Evolutionary conservation across 1,284 basidiomycete genomes (phyloP).

Genomic region (Fereydounia khargensis): DNA sequence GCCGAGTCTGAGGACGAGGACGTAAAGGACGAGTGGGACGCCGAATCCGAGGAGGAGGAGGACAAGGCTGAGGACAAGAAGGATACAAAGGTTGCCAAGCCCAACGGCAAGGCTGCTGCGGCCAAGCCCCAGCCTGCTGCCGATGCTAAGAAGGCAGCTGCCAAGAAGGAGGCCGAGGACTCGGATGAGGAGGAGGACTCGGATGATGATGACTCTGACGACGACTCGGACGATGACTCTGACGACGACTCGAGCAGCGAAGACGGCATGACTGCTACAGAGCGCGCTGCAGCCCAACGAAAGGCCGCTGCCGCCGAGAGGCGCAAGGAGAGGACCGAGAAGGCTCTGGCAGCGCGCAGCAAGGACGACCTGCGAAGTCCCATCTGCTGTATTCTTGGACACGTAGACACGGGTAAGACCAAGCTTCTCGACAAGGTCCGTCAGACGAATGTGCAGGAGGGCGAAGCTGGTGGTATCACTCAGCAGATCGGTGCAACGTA

Average conservation of each 20-base stretch:
- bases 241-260: conserved; percentile 52
- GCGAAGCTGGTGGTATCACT: conserved; percentile 99
- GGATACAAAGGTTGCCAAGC: conserved; percentile 4
- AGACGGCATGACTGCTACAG: conserved; percentile 55
- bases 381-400: conserved; percentile 98
- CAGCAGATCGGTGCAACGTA: conserved; percentile 99
- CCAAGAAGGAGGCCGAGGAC: conserved; percentile 11
- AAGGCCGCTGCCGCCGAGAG: conserved; percentile 82
- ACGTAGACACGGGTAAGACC: conserved; percentile 99
- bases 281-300: conserved; percentile 68
- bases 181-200: conserved; percentile 59
- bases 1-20: conserved; percentile 65
- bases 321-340: conserved; percentile 77
- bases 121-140: conserved; percentile 16
- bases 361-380: conserved; percentile 91
- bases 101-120: conserved; percentile 21
- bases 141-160: conserved; percentile 9
- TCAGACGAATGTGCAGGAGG: conserved; percentile 99
- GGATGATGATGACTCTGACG: conserved; percentile 63
- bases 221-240: conserved; percentile 64
- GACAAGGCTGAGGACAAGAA: conserved; percentile 13
- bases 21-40: conserved; percentile 9
- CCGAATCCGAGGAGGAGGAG: conserved; percentile 46
- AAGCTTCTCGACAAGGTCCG: conserved; percentile 99
- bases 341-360: conserved; percentile 79